Conservation (phyloP, 805 yeast species). For the Yarrowia sp. region DNA sequence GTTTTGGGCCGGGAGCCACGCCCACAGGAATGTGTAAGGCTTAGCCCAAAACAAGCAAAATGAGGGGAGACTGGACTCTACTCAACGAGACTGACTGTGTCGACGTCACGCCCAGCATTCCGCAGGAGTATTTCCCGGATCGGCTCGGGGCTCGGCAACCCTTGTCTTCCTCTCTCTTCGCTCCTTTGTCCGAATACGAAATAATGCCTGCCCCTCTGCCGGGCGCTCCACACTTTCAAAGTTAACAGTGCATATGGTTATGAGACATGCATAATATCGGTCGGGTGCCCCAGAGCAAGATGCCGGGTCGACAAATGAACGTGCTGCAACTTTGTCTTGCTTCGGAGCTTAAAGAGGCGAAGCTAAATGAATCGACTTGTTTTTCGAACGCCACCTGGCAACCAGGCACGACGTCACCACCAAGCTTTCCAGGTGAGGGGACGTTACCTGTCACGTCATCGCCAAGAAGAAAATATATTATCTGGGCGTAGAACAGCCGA, state of each 20-base stretch:
- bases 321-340: neutral
- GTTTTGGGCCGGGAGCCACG: no score
- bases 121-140: neutral
- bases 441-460: neutral
- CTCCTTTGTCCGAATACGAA: neutral
- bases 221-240: conserved; percentile 13
- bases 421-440: neutral
- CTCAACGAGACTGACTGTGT: no score
- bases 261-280: neutral
- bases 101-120: no score
- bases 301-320: neutral
- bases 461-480: neutral
- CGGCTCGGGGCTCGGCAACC: neutral
- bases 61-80: no score
- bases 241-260: neutral
- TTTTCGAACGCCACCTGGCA: neutral
- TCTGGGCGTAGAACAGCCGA: neutral
- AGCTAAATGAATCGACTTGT: neutral
- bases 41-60: no score
- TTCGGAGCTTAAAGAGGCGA: no score
- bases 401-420: neutral
- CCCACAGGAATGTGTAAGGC: neutral
- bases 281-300: conserved; percentile 21
- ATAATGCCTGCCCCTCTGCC: neutral
- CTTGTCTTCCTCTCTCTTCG: neutral